Evolutionary conservation across 2,329 filamentous ascomycete genomes (phyloP).

Genomic region (Verticillium isaacii): DNA sequence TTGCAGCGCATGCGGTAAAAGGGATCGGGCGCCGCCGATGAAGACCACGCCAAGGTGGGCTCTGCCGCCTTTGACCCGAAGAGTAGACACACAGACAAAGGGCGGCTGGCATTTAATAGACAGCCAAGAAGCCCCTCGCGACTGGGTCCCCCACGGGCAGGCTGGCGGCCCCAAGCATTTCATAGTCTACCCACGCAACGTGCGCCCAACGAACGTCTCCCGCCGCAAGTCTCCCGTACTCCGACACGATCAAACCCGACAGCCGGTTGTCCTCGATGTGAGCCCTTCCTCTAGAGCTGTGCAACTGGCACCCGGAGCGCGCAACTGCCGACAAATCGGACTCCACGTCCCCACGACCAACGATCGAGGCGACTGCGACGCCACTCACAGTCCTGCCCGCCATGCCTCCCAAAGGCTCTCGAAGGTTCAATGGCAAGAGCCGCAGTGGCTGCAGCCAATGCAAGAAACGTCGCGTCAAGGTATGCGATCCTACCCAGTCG

Average conservation of each 20-base stretch:
- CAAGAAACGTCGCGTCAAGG: conserved; percentile 13
- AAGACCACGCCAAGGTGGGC: background rate
- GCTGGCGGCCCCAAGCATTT: background rate
- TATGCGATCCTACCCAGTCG: background rate
- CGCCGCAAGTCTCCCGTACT: background rate
- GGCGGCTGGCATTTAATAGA: background rate
- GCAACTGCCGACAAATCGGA: background rate
- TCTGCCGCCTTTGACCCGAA: background rate
- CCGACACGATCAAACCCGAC: background rate
- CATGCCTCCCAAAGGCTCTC: conserved; percentile 9
- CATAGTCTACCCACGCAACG: background rate
- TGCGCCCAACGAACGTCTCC: background rate
- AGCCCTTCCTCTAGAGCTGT: background rate
- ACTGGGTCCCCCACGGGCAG: background rate
- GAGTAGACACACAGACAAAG: background rate
- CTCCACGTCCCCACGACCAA: background rate
- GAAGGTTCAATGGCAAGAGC: conserved; percentile 12
- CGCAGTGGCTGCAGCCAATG: conserved; percentile 13
- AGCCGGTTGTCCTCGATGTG: background rate
- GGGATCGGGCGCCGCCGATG: background rate
- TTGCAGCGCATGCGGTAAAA: background rate
- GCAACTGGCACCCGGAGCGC: background rate
- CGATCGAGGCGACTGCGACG: background rate
- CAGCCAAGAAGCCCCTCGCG: background rate
- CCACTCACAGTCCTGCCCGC: background rate